phyloP scores from a whole-genome alignment of 1,284 basidiomycete species.

The Apiotrichum brassicae region DNA sequence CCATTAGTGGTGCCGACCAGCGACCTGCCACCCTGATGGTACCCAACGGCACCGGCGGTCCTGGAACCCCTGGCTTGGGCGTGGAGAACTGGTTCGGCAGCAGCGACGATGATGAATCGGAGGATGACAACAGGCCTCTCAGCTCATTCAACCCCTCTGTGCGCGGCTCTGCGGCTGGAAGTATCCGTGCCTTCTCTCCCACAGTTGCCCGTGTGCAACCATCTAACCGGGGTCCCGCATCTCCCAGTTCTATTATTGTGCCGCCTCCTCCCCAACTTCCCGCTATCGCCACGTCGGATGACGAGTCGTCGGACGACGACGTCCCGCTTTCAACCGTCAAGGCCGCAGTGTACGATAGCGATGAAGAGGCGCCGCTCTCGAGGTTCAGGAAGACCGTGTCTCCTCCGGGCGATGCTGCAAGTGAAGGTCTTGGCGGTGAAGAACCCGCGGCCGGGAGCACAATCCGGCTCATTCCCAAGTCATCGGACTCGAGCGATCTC shows the following conservation, averaged over 20 bases:
- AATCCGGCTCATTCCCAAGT: background rate
- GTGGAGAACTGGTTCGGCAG: slow-evolving; percentile 16
- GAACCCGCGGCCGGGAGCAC: background rate
- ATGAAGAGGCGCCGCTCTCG: slow-evolving; percentile 41
- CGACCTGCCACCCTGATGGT: slow-evolving; percentile 10
- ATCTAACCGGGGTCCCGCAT: slow-evolving; percentile 3
- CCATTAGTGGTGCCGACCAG: background rate
- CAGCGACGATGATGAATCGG: slow-evolving; percentile 12
- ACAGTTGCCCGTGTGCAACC: background rate
- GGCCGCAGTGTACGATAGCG: slow-evolving; percentile 24
- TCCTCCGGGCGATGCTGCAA: no score
- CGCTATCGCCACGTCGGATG: background rate
- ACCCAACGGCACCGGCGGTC: background rate
- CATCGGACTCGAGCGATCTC: background rate
- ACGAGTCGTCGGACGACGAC: slow-evolving; percentile 23
- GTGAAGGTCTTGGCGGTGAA: background rate
- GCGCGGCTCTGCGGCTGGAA: background rate
- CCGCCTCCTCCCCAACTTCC: background rate
- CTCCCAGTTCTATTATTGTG: slow-evolving; percentile 1
- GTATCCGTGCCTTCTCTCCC: background rate
- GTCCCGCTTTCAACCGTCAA: slow-evolving; percentile 25
- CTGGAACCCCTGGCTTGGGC: slow-evolving; percentile 5
- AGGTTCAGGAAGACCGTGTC: slow-evolving; percentile 10
- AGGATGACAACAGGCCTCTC: slow-evolving; percentile 1
- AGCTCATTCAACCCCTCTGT: background rate